Conservation (phyloP, 2,329 filamentous ascomycete genomes). For the Xylariaceae sp. region DNA sequence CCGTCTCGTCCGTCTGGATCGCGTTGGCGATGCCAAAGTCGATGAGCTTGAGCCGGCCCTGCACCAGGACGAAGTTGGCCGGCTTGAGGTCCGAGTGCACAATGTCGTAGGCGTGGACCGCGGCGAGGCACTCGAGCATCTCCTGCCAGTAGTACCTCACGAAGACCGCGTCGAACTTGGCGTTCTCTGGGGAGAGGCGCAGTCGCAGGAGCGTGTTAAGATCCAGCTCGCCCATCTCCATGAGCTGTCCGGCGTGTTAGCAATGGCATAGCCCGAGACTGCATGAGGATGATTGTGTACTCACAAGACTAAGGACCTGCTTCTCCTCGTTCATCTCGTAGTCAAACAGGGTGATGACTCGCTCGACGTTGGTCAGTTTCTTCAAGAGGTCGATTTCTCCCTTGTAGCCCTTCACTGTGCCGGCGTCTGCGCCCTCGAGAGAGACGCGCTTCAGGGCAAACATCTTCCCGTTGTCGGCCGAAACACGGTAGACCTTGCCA, state of each 20-base stretch:
- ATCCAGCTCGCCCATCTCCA: conserved; percentile 96
- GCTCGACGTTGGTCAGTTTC: conserved; percentile 74
- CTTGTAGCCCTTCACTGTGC: conserved; percentile 77
- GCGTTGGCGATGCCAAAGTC: conserved; percentile 98
- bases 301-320: conserved; percentile 74
- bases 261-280: background rate
- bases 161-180: conserved; percentile 78
- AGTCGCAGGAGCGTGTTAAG: conserved; percentile 77
- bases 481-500: conserved; percentile 90
- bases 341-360: conserved; percentile 85
- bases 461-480: conserved; percentile 93
- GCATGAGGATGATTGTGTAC: conserved; percentile 25
- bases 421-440: conserved; percentile 80
- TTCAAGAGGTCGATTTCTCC: conserved; percentile 89
- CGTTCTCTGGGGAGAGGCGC: conserved; percentile 62
- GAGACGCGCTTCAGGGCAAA: conserved; percentile 92
- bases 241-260: conserved; percentile 52
- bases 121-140: conserved; percentile 91
- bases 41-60: conserved; percentile 87
- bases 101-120: conserved; percentile 84
- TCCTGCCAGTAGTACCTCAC: conserved; percentile 99
- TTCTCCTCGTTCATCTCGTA: conserved; percentile 92
- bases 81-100: conserved; percentile 97
- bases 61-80: conserved; percentile 90
- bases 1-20: conserved; percentile 89